Conservation (phyloP, 495 filamentous ascomycete genomes). For the Neurospora sp. region DNA sequence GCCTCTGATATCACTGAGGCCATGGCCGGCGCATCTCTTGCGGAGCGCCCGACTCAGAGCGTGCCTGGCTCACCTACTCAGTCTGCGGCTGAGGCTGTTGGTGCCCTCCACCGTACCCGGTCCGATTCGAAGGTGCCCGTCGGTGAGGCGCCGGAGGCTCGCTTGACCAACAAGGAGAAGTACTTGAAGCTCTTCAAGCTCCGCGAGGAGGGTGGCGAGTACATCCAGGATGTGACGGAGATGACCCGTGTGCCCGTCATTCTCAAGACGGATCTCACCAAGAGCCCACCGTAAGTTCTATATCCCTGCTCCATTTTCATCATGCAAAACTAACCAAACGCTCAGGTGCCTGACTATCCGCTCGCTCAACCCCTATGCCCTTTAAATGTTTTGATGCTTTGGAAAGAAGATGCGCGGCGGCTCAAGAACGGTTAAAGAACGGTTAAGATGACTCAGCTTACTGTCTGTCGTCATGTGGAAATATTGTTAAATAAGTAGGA, state of each 20-base stretch:
- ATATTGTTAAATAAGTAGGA: neutral
- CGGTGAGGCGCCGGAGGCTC: constrained; percentile 59
- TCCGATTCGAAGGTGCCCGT: constrained; percentile 87
- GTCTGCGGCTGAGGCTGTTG: constrained; percentile 54
- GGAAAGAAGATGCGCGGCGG: neutral
- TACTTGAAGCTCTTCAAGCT: constrained; percentile 84
- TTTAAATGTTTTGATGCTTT: constrained; percentile 37
- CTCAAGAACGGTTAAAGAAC: neutral
- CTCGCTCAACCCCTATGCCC: constrained; percentile 90
- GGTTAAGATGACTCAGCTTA: neutral
- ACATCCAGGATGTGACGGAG: constrained; percentile 96
- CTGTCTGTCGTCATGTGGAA: neutral
- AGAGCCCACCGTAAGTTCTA: constrained; percentile 90
- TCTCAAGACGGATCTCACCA: constrained; percentile 93
- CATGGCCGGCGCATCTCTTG: constrained; percentile 77
- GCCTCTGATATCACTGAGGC: constrained; percentile 77
- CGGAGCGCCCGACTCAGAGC: constrained; percentile 85
- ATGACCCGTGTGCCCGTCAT: constrained; percentile 96
- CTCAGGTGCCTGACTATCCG: constrained; percentile 90
- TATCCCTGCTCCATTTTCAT: neutral
- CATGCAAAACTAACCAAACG: constrained; percentile 26
- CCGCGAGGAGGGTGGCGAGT: constrained; percentile 85
- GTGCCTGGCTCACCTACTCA: constrained; percentile 87
- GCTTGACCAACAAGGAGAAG: constrained; percentile 89
- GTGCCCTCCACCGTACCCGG: constrained; percentile 74